Evolutionary conservation across 345 rosid genomes (phyloP).

Genomic region (Rhodamnia rubescens): DNA sequence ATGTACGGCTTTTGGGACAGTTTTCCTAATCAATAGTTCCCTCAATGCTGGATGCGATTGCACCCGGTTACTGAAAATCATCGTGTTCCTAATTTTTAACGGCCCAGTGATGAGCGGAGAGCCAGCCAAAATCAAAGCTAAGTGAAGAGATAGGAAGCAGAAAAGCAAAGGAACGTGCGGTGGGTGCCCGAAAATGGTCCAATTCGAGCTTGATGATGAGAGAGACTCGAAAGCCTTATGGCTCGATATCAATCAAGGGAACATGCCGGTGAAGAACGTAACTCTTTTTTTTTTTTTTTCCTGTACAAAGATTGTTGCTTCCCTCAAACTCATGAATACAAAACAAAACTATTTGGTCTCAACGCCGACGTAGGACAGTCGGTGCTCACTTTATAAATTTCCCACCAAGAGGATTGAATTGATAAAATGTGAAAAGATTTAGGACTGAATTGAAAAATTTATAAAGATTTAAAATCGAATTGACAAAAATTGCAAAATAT

Average conservation of each 20-base stretch:
- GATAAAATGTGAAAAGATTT: too few species aligned
- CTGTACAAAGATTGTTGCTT: not conserved
- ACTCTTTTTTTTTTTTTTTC: too few species aligned
- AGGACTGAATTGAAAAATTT: too few species aligned
- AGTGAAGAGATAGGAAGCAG: not conserved
- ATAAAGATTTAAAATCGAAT: too few species aligned
- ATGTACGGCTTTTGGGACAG: too few species aligned
- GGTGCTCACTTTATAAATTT: too few species aligned
- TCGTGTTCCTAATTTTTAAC: not conserved
- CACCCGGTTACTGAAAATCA: not conserved
- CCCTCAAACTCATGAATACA: not conserved
- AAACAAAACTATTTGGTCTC: not conserved
- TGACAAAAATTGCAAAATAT: too few species aligned
- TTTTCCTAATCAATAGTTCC: not conserved
- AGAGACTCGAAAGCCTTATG: not conserved
- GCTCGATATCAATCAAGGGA: not conserved
- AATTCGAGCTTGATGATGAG: not conserved
- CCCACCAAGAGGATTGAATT: too few species aligned
- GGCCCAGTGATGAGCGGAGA: not conserved
- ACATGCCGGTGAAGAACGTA: not conserved
- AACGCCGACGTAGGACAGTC: too few species aligned
- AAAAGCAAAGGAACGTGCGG: not conserved
- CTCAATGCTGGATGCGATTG: fast-evolving
- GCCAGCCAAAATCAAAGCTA: not conserved
- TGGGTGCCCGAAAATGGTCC: not conserved